Base-by-base conservation (phyloP, 495 filamentous ascomycete genomes). In the Talaromyces nanjingensis region DNA sequence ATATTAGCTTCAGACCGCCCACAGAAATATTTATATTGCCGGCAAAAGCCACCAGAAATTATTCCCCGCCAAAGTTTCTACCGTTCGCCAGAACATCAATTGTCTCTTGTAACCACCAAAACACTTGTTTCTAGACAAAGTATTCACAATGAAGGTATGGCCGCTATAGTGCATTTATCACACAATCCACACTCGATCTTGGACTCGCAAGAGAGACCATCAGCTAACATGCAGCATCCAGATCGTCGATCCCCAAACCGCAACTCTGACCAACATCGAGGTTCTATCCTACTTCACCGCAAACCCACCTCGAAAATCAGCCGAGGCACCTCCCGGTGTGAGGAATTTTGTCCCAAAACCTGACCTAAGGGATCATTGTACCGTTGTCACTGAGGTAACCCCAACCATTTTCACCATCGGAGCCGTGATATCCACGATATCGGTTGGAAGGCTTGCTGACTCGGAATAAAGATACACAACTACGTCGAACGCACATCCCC, bases 201-300 rank as follows among this genome's bases (percentile, higher is more conserved):
- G 6, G n/a, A 33, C 7, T 42, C 4, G 37, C 3, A 33, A 62
- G 59, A 60, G 37, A 59, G n/a, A 7, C 29, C 24, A 33, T 6
- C 37, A 6, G 27, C 31, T 47, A 49, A 61, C 34, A 47, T n/a
- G 9, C 37, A 47, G 11, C 24, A 39, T 25, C 7, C 25, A 89
- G 83, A 82, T 89, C 56, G 74, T 89, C 62, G 85, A 87, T 71
- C 79, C 85, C 34, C 83, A 87, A 76, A 80, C 81, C 56, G 84
- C 84, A 20, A 79, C 78, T 57, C 79, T 89, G 72, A 85, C 85
- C 67, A 88, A 88, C 70, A 77, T 85, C 64, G 87, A 89, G 73
- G 87, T 89, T 64, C 79, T 84, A 34, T 70, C 79, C 20, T 85
- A 87, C 70, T 69, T 89, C 59, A 76, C 71, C 0, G 71, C 78